Base-by-base conservation (phyloP, 106 monocot species). In the Platanthera guangdongensis region DNA sequence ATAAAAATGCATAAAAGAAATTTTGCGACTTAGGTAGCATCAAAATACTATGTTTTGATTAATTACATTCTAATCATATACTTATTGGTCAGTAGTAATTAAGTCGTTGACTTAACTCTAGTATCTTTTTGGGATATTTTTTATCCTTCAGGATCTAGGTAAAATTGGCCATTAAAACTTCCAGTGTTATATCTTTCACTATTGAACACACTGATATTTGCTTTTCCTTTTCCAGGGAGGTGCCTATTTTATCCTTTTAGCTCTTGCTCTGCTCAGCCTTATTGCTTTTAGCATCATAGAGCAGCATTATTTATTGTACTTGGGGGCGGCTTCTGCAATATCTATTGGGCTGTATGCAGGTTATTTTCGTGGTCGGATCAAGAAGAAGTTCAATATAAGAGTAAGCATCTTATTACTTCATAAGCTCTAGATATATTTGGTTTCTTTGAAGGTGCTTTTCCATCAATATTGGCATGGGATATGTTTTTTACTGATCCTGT, bases 331-430 rank as follows among this genome's bases (percentile, higher is more conserved):
- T 62, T 90, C 82, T 45, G 68, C 77, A 32, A 45, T 88, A 69
- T 80, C 80, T 80, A 51, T 85, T 46, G 88, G 86, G 30, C 47
- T 80, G 32, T 95, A 90, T 78, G 30, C 83, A 50, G 90, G 95
- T 71, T 88, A 90, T 76, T 95, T 90, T 52, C 84, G 95, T 4
- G 82, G 85, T 32, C 80, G 87, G 57, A 87, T 92, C 18, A 87
- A 87, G 76, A 90, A 80, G 76, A 86, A 85, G 62, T 95, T 95
- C 76, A 92, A 95, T 67, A 92, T 95, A 72, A 88, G 85, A 82
- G 95, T 90, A 81, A 81, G 86, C 45, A 74, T 76, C 52, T 68
- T 14, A 19, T 16, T 49, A 48, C 9, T 72, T 72, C 50, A 72
- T 72, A 19, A 50, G 49, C 50, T 50, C 7, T 50, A 50, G 50